These are phyloP conservation scores for Actinomucor elegans DNA, from an alignment of 371 early-diverging fungal genomes.

Conservation along the genomic window DNA sequence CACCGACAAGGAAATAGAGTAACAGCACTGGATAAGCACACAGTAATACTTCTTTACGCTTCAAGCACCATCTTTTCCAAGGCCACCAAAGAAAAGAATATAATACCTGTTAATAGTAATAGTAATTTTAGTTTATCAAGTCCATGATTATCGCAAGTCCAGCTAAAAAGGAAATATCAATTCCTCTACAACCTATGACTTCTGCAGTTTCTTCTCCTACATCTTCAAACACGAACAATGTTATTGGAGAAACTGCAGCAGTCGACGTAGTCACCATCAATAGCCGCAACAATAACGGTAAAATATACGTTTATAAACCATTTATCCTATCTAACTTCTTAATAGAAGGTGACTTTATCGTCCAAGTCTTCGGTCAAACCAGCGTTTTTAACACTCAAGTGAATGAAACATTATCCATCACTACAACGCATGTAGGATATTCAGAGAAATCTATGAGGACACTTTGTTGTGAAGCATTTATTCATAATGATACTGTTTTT, in stretches of 20 bases:
- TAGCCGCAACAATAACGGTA: slow-evolving; percentile 16
- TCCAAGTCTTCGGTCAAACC: slow-evolving; percentile 35
- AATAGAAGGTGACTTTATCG: slow-evolving; percentile 26
- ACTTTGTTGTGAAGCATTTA: slow-evolving; percentile 46
- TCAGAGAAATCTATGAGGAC: slow-evolving; percentile 8
- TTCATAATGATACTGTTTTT: slow-evolving; percentile 44
- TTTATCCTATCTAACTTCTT: background rate
- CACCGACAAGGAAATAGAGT: slow-evolving; percentile 45
- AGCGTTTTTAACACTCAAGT: slow-evolving; percentile 23
- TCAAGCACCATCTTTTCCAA: slow-evolving; percentile 58
- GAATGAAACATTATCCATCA: slow-evolving; percentile 30
- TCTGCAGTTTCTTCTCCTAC: slow-evolving; percentile 16
- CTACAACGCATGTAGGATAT: slow-evolving; percentile 14
- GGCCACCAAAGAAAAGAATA: slow-evolving; percentile 54
- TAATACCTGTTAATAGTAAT: slow-evolving; percentile 35
- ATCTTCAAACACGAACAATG: background rate
- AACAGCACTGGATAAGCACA: slow-evolving; percentile 57
- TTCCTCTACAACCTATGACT: slow-evolving; percentile 39
- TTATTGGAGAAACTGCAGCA: slow-evolving; percentile 10
- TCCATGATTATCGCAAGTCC: slow-evolving; percentile 52
- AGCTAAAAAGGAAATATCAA: slow-evolving; percentile 40
- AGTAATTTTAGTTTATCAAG: slow-evolving; percentile 25
- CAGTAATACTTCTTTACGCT: slow-evolving; percentile 53
- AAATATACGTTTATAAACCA: background rate
- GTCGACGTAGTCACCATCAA: slow-evolving; percentile 21